Base-by-base conservation (phyloP, 352 stramenopile species). In the Pythium volutum region DNA sequence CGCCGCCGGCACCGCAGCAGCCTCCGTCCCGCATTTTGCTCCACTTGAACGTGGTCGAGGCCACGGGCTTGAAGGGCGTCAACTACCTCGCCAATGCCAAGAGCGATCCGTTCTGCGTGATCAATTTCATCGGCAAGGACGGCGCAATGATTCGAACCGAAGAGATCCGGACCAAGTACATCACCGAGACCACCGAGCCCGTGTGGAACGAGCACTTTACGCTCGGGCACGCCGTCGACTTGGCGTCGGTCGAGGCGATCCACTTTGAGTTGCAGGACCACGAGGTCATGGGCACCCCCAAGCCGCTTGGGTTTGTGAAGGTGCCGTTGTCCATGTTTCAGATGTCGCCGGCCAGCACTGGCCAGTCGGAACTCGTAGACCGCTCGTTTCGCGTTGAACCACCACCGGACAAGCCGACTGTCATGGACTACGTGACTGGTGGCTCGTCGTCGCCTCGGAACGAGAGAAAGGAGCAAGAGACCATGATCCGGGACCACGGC, bases 31-130 rank as follows among this genome's bases (percentile, higher is more conserved):
- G 74, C 0, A 74, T 88, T 20, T 27, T 89, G 20, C 56, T 93
- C 3, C 64, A 80, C 16, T 34, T 91, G 27, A 73, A 67, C 45
- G 68, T 93, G 2, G 68, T 87, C 12, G 67, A 76, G 41, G 84
- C 84, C 2, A 70, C 65, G 20, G 79, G 77, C 1, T 68, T 93
- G 10, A 68, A 70, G 27, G 73, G 74, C 5, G 76, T 71, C 2
- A 83, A 93, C 51, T 59, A 81, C 14, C 7, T 63, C 8, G 23
- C 33, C 3, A 86, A 81, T 33, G 80, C 76, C 1, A 81, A 85
- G 52, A 91, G 81, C 33, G 84, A 93, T 41, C 81, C 84, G 25
- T 89, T 85, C 59, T 90, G 80, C 29, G 53, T 88, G 34, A 63
- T 93, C 6, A 87, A 69, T 18, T 67, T 91, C 1, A 53, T 89